These are phyloP conservation scores for Penicillium sp. DNA, from an alignment of 2,329 filamentous ascomycete genomes.

Conservation along the genomic window DNA sequence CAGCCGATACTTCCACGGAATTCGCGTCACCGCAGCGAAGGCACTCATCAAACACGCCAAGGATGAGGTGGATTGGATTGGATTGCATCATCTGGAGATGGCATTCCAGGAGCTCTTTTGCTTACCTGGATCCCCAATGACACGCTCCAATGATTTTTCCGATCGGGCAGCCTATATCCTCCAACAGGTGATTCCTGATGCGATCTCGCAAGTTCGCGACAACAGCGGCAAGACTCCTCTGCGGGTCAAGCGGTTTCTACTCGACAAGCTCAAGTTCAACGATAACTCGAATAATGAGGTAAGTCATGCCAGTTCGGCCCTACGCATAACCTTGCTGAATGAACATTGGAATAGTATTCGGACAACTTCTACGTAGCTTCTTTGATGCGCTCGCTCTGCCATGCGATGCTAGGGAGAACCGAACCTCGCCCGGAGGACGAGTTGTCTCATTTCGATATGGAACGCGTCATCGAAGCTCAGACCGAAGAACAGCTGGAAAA, in stretches of 20 bases:
- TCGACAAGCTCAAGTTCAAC: conserved; percentile 89
- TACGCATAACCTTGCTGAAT: conserved; percentile 5
- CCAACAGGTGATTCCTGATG: conserved; percentile 78
- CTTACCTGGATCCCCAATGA: conserved; percentile 74
- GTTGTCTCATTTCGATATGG: conserved; percentile 50
- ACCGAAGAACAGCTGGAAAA: conserved; percentile 60
- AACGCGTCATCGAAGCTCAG: conserved; percentile 53
- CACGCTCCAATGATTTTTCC: conserved; percentile 86
- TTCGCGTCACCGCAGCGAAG: conserved; percentile 81
- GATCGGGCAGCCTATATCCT: conserved; percentile 84
- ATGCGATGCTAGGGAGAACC: conserved; percentile 55
- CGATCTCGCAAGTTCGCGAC: conserved; percentile 78
- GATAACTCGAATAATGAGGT: conserved; percentile 84
- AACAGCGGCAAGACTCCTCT: conserved; percentile 75
- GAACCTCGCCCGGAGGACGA: conserved; percentile 45
- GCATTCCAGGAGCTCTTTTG: conserved; percentile 90
- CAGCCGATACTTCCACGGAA: conserved; percentile 87
- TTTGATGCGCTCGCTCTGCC: conserved; percentile 68
- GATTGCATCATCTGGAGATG: conserved; percentile 80
- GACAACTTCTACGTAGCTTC: conserved; percentile 87
- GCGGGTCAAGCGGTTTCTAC: conserved; percentile 78
- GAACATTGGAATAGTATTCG: conserved; percentile 59
- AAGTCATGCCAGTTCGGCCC: conserved; percentile 19
- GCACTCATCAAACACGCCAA: conserved; percentile 77
- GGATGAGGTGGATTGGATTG: conserved; percentile 72